Conservation (phyloP, 768 basidiomycete genomes). For the Auricularia heimuer region DNA sequence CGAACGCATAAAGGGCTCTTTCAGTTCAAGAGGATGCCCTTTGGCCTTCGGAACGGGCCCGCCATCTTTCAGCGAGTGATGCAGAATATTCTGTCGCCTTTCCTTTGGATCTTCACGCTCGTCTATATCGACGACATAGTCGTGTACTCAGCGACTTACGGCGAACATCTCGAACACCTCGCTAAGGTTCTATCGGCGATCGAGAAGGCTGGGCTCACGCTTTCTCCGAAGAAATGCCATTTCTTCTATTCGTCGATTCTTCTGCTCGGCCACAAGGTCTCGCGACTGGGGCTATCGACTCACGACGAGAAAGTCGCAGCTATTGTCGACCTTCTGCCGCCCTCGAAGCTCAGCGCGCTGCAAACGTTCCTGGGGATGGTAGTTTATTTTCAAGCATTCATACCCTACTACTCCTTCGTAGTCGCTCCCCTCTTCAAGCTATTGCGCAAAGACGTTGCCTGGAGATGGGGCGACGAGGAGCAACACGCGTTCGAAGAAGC, state of each 20-base stretch:
- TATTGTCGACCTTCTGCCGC: conserved; percentile 20
- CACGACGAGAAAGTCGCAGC: conserved; percentile 28
- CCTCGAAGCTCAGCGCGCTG: conserved; percentile 17
- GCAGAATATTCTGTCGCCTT: too few species aligned
- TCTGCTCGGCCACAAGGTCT: conserved; percentile 23
- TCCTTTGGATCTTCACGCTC: too few species aligned
- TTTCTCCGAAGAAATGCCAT: not conserved
- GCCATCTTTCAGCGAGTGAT: not conserved
- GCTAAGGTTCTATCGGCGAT: too few species aligned
- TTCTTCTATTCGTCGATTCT: conserved; percentile 14
- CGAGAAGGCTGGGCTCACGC: too few species aligned
- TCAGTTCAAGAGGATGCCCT: conserved; percentile 34
- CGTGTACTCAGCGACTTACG: too few species aligned
- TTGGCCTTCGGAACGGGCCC: conserved; percentile 21
- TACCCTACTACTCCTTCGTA: conserved; percentile 22
- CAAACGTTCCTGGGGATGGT: conserved; percentile 29
- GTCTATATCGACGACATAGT: conserved; percentile 32
- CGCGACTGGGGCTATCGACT: conserved; percentile 26
- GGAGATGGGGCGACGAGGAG: conserved; percentile 9
- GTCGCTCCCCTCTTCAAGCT: conserved; percentile 24
- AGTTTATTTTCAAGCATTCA: conserved; percentile 22
- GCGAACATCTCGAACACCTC: conserved; percentile 12
- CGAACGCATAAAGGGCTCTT: conserved; percentile 29
- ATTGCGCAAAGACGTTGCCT: too few species aligned
- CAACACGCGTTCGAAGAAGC: conserved; percentile 19